A percentile compares a stretch with the other conserved stretches of the same genome.
These are phyloP conservation scores for Suhomyces tanzawaensis DNA, from an alignment of 805 yeast species.

Conservation along the genomic window DNA sequence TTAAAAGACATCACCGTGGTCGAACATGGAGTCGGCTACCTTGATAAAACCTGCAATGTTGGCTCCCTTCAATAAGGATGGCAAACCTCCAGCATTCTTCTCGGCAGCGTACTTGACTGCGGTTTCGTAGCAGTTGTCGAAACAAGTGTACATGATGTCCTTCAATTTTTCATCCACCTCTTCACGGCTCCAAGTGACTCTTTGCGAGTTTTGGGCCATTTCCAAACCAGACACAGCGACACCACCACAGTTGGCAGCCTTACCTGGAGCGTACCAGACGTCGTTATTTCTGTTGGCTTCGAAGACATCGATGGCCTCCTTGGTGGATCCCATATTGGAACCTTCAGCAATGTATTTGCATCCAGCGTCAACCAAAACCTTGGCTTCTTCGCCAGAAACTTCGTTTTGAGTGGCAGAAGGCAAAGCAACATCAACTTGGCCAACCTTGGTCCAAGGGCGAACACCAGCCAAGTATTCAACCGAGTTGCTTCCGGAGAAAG, in stretches of 20 bases:
- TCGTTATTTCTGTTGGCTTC: conserved; percentile 71
- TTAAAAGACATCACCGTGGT: conserved; percentile 80
- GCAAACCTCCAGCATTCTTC: conserved; percentile 58
- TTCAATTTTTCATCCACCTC: conserved; percentile 90
- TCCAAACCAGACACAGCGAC: conserved; percentile 98
- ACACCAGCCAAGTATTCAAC: conserved; percentile 88
- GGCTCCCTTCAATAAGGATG: conserved; percentile 97
- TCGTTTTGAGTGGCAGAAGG: conserved; percentile 99
- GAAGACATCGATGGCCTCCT: conserved; percentile 92
- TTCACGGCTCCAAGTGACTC: conserved; percentile 86
- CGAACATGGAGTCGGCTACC: conserved; percentile 98
- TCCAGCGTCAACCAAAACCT: conserved; percentile 89
- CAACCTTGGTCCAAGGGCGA: conserved; percentile 94
- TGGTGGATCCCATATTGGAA: conserved; percentile 98
- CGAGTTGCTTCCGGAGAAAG: conserved; percentile 51
- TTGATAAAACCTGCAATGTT: conserved; percentile 98
- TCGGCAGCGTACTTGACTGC: conserved; percentile 78
- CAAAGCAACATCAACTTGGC: conserved; percentile 89
- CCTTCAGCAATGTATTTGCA: conserved; percentile 96
- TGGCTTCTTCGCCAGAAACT: conserved; percentile 95
- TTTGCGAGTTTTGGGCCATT: conserved; percentile 99
- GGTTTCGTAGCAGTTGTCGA: conserved; percentile 87
- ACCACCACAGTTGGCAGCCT: conserved; percentile 99
- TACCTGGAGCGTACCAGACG: conserved; percentile 99
- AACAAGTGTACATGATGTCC: conserved; percentile 89